Evolutionary conservation across 495 filamentous ascomycete genomes (phyloP).

Genomic region (Xylaria longipes): DNA sequence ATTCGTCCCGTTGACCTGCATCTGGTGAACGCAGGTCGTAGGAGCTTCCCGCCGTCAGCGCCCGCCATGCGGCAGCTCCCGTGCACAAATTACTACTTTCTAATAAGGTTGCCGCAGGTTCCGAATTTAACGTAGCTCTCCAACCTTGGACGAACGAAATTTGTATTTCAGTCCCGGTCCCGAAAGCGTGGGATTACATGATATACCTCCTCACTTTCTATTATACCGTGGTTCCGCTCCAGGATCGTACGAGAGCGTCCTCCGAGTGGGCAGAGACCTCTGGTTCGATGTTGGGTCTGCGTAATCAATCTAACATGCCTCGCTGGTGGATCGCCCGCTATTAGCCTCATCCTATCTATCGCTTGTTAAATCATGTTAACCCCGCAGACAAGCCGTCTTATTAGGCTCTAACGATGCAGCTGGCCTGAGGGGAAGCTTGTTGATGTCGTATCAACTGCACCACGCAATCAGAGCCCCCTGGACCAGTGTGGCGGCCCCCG

Average conservation of each 20-base stretch:
- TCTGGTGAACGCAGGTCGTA: conserved; percentile 8
- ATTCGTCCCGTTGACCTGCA: neutral
- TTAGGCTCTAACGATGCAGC: conserved; percentile 23
- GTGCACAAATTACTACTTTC: neutral
- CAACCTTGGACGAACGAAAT: neutral
- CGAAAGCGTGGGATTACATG: conserved; percentile 7
- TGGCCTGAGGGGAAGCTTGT: conserved; percentile 25
- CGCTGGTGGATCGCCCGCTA: conserved; percentile 11
- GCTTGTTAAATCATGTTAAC: neutral
- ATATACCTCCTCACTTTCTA: neutral
- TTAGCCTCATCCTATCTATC: conserved; percentile 11
- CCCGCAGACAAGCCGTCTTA: conserved; percentile 17
- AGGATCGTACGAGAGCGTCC: neutral
- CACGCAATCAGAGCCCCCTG: conserved; percentile 5
- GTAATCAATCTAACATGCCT: conserved; percentile 16
- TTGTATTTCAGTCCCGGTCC: conserved; percentile 4
- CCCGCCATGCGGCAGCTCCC: conserved; percentile 4
- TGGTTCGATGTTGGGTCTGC: conserved; percentile 5
- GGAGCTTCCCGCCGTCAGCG: conserved; percentile 10
- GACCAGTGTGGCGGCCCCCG: neutral
- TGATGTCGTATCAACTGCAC: conserved; percentile 11
- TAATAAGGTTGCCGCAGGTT: neutral
- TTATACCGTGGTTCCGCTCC: neutral
- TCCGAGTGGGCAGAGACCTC: conserved; percentile 2
- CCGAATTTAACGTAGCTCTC: neutral